A percentile compares a stretch with the other conserved stretches of the same genome.
These are phyloP conservation scores for Claviceps purpurea DNA, from an alignment of 2,329 filamentous ascomycete species.

Conservation along the genomic window DNA sequence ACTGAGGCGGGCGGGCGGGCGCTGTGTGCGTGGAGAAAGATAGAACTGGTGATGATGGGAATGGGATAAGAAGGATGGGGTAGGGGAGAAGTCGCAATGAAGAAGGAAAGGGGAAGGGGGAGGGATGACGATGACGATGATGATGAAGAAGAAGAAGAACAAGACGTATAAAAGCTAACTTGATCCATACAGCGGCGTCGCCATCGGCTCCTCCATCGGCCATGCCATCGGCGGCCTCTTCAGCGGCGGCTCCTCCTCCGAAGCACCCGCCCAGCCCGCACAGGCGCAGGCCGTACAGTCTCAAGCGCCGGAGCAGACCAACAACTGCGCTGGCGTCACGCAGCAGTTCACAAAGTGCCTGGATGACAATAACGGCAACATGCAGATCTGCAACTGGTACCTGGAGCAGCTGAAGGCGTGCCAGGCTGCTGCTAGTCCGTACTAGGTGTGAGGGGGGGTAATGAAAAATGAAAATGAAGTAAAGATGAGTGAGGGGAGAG, in stretches of 20 bases:
- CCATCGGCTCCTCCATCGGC: constrained; percentile 87
- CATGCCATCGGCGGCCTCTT: constrained; percentile 89
- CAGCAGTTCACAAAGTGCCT: constrained; percentile 88
- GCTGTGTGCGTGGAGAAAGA: too few species aligned
- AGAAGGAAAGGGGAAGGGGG: too few species aligned
- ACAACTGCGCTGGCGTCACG: constrained; percentile 67
- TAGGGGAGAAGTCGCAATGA: background rate
- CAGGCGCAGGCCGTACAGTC: constrained; percentile 37
- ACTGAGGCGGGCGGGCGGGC: too few species aligned
- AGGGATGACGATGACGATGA: too few species aligned
- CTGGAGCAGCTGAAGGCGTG: constrained; percentile 91
- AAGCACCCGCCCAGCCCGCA: constrained; percentile 33
- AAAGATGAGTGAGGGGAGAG: constrained; percentile 5
- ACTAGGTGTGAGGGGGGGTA: constrained; percentile 32
- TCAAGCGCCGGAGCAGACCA: constrained; percentile 38
- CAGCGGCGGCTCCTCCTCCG: constrained; percentile 53
- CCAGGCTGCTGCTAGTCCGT: constrained; percentile 61
- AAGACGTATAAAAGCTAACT: background rate
- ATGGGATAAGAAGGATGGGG: background rate
- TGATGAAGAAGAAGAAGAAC: background rate
- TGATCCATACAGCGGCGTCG: constrained; percentile 62
- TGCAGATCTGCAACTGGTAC: constrained; percentile 97
- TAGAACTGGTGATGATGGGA: background rate
- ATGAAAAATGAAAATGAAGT: background rate
- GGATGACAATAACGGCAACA: constrained; percentile 85